Conservation (phyloP, 1,284 basidiomycete genomes). For the Hemileia vastatrix region DNA sequence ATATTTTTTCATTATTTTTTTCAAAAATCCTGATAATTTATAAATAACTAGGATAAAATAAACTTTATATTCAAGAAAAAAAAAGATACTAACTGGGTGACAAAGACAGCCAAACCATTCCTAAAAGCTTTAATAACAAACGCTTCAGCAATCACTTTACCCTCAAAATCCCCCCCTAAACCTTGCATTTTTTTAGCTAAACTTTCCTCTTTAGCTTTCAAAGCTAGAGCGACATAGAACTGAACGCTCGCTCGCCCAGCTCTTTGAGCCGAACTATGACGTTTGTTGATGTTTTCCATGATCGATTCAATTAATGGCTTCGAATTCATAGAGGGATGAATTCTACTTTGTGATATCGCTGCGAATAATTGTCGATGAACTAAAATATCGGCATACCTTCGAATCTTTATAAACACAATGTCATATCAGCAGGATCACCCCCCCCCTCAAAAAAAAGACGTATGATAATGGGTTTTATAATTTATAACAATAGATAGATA, state of each 20-base stretch:
- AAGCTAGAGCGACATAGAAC: conserved; percentile 88
- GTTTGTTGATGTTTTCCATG: conserved; percentile 75
- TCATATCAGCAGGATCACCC: too few relatives aligned
- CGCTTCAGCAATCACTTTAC: conserved; percentile 48
- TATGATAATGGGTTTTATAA: neutral
- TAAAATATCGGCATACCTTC: conserved; percentile 61
- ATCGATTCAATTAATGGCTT: conserved; percentile 80
- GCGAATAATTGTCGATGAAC: conserved; percentile 89
- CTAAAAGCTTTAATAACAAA: conserved; percentile 90
- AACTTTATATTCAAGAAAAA: conserved; percentile 3
- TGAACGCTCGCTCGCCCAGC: conserved; percentile 90
- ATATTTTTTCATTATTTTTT: neutral
- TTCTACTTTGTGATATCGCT: conserved; percentile 69
- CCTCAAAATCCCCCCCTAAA: neutral
- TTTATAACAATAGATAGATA: neutral
- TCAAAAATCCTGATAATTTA: neutral
- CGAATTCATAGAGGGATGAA: conserved; percentile 78
- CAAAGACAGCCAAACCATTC: conserved; percentile 92
- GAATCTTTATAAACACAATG: conserved; percentile 24
- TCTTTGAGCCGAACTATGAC: conserved; percentile 94
- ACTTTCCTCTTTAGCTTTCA: conserved; percentile 52
- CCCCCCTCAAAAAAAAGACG: too few relatives aligned
- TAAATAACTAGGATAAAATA: conserved; percentile 6
- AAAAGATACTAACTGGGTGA: conserved; percentile 61
- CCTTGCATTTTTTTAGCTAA: too few relatives aligned